Base-by-base conservation (phyloP, 2,329 filamentous ascomycete species). In the Lasiodiplodia citricola region DNA sequence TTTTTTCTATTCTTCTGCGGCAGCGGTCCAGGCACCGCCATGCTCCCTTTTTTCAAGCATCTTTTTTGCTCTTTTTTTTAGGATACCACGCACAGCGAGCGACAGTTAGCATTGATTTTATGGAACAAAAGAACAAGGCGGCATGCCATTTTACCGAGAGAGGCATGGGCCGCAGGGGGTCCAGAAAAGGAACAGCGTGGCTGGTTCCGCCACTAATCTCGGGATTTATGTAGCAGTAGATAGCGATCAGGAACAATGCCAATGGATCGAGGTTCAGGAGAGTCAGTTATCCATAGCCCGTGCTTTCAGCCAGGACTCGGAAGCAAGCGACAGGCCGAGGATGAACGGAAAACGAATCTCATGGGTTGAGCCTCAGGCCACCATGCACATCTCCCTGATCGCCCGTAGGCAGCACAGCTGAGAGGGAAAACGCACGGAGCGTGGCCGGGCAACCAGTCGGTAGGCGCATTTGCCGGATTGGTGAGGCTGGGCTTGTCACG, bases 81-180 rank as follows among this genome's bases (percentile, higher is more conserved):
- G 66, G 66, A 68, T 68, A 68, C 66, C 66, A 68, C 65, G 65
- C 55, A 58, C 66, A 68, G 44, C 65, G 47, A 67, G 65, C 65
- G 54, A 67, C 23, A 60, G 25, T 68, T 60, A 52, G 25, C 56
- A 62, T 68, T 60, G 66, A 35, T 68, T 60, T 62, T 58, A 68
- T 54, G 47, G 56, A 44, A 50, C 37, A 58, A 58, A 52, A 52
- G 63, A 56, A 56, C 51, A 38, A 41, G 51, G 51, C 63, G 63
- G 63, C 63, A 66, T 47, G 63, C 63, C 21, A n/a, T 65, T 66
- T 66, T 31, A 66, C 50, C 63, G 52, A 66, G 63, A 54, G 58
- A 64, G 60, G 50, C 63, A 44, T 66, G 51, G 63, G 63, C 51
- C 63, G 63, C 63, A 55, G 16, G 25, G 31, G 41, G 44, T 37